Conservation (phyloP, 208 protist species). For the Trypanosomatidae sp. region DNA sequence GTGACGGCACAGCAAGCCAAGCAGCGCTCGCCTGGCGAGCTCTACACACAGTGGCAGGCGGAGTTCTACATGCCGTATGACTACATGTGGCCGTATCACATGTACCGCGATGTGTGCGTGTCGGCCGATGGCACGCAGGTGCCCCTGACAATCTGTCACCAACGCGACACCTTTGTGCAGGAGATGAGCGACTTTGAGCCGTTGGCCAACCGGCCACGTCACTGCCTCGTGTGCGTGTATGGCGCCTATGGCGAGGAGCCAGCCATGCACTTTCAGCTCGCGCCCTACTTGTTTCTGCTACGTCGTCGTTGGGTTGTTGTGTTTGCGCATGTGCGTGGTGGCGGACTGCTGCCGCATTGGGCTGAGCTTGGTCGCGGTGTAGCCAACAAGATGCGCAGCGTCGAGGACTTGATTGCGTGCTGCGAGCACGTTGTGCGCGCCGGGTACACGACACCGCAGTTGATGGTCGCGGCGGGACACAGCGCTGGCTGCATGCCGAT, state of each 20-base stretch:
- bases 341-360: slow-evolving; percentile 83
- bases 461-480: slow-evolving; percentile 82
- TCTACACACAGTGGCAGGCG: slow-evolving; percentile 86
- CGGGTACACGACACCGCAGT: slow-evolving; percentile 74
- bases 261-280: slow-evolving; percentile 87
- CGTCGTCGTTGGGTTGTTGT: slow-evolving; percentile 80
- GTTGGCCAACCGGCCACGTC: slow-evolving; percentile 72
- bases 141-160: slow-evolving; percentile 83
- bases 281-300: slow-evolving; percentile 89
- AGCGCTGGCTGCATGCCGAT: slow-evolving; percentile 92
- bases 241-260: slow-evolving; percentile 85
- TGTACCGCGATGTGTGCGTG: slow-evolving; percentile 79
- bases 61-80: slow-evolving; percentile 87
- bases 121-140: slow-evolving; percentile 79
- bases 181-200: slow-evolving; percentile 84
- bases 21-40: slow-evolving; percentile 50
- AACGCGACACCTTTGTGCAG: slow-evolving; percentile 78
- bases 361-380: slow-evolving; percentile 61
- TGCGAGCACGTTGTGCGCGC: slow-evolving; percentile 86
- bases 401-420: slow-evolving; percentile 88
- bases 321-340: slow-evolving; percentile 90
- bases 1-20: slow-evolving; percentile 50
- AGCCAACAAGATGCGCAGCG: slow-evolving; percentile 81
- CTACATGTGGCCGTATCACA: slow-evolving; percentile 90
- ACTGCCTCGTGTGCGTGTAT: slow-evolving; percentile 88